Evolutionary conservation across 192 early-diverging fungal species (phyloP), one percentile per base, ranked within the genome.

Genomic region (Umbelopsis ramanniana): DNA sequence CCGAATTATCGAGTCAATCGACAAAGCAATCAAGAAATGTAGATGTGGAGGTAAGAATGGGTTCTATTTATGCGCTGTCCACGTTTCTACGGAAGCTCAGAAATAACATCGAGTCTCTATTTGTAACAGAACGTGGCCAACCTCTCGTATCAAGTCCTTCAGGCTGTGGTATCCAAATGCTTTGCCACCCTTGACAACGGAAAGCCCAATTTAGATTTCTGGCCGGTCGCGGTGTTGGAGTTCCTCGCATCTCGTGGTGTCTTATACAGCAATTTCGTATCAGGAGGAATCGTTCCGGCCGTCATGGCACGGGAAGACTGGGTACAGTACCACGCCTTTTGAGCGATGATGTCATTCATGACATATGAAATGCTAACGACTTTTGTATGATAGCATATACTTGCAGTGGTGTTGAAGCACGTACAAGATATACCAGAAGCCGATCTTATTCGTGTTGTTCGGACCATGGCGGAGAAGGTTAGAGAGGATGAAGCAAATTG

Each of bases 371-470:
- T n/a, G 40, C 47, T 72, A 21, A 35, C 46, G 4, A 48, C 24
- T 21, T 48, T 50, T 37, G 10, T 33, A 37, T 35, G 15, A 15
- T 69, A 74, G 73, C 46, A 71, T 15, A 37, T 85, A 4, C 46
- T 85, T 14, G 76, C 79, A 54, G 63, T 85, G 69, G 81, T 74
- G 4, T 67, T 85, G 29, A 76, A 79, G 57, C 72, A 77, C 35
- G 63, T 85, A 15, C 40, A 73, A 46, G 84, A 85, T 79, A 80
- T 85, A 26, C 84, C 84, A 21, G 84, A 85, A 66, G 66, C 66
- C 40, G 84, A 85, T 53, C 52, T 85, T 37, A 63, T 85, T 14
- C n/a, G 67, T 14, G 67, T 81, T 45, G 67, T 85, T 67, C 81
- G 81, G 72, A 76, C 79, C 2, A 52, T 85, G 15, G 76, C 83